Percentiles rank a stretch among this genome's conserved stretches.
Evolutionary conservation across 495 filamentous ascomycete genomes (phyloP).

Genomic region (Halenospora varia): DNA sequence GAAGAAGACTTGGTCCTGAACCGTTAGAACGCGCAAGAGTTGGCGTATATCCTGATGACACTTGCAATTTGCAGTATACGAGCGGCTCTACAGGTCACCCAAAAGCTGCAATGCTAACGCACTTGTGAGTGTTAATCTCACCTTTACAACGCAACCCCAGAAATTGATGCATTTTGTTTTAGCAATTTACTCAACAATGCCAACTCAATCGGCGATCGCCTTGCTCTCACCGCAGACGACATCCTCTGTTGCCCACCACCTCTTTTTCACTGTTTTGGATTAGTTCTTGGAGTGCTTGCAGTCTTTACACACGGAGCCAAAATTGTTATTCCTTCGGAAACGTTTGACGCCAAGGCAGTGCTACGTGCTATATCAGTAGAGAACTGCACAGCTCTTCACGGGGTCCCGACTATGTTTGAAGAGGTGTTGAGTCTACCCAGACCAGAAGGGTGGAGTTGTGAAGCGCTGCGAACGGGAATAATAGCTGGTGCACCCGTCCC

Average conservation of each 20-base stretch:
- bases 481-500: constrained; percentile 67
- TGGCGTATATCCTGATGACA: constrained; percentile 40
- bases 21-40: constrained; percentile 28
- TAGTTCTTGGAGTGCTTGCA: constrained; percentile 65
- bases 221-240: constrained; percentile 58
- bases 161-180: not conserved
- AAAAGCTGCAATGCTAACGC: constrained; percentile 73
- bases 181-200: constrained; percentile 70
- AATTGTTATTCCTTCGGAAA: constrained; percentile 61
- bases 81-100: constrained; percentile 67
- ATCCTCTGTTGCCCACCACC: constrained; percentile 67
- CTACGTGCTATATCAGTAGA: constrained; percentile 58
- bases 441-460: constrained; percentile 41
- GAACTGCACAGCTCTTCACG: constrained; percentile 64
- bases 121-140: constrained; percentile 44
- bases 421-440: constrained; percentile 42
- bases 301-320: constrained; percentile 63
- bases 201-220: constrained; percentile 64
- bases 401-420: constrained; percentile 71
- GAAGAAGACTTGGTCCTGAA: not conserved
- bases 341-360: constrained; percentile 56
- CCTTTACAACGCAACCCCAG: not conserved
- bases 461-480: constrained; percentile 58
- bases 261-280: constrained; percentile 71
- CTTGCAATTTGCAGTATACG: constrained; percentile 69